Percentiles rank a stretch among this genome's conserved stretches.
phyloP scores from a whole-genome alignment of 805 yeast species.

The Wickerhamiella galacta region DNA sequence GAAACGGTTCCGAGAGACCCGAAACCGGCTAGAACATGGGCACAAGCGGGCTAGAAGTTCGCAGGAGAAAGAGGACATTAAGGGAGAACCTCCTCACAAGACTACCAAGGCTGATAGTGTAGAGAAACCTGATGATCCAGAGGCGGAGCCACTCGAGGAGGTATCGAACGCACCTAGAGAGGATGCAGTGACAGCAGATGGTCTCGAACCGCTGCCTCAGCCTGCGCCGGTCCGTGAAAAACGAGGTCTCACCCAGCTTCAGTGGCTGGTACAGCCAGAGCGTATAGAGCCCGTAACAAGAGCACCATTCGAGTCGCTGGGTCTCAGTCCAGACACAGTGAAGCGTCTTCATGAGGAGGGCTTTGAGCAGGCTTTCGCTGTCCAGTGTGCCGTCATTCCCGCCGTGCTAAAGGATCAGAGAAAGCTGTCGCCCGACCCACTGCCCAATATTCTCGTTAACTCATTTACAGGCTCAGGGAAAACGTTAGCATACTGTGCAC shows the following conservation, averaged over 20 bases:
- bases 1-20: too few species aligned
- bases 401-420: slow-evolving; percentile 29
- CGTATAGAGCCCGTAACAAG: slow-evolving; percentile 34
- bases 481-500: slow-evolving; percentile 75
- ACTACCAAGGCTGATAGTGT: too few species aligned
- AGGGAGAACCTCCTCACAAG: too few species aligned
- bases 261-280: slow-evolving; percentile 55
- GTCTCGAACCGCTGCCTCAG: slow-evolving; percentile 67
- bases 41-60: too few species aligned
- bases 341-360: slow-evolving; percentile 32
- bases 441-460: slow-evolving; percentile 58
- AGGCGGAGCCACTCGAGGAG: too few species aligned
- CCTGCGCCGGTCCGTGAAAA: slow-evolving; percentile 41
- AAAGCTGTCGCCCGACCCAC: slow-evolving; percentile 21
- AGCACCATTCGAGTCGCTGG: slow-evolving; percentile 34
- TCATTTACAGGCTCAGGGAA: slow-evolving; percentile 96
- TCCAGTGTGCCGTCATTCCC: slow-evolving; percentile 55
- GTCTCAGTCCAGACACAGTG: slow-evolving; percentile 28
- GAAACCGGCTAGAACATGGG: too few species aligned
- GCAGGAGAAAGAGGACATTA: too few species aligned
- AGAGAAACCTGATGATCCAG: too few species aligned
- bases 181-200: too few species aligned
- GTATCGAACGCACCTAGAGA: too few species aligned
- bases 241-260: slow-evolving; percentile 25
- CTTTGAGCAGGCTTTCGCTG: slow-evolving; percentile 50